Evolutionary conservation across 1,284 basidiomycete genomes (phyloP).

Genomic region (Termitomyces sp.): DNA sequence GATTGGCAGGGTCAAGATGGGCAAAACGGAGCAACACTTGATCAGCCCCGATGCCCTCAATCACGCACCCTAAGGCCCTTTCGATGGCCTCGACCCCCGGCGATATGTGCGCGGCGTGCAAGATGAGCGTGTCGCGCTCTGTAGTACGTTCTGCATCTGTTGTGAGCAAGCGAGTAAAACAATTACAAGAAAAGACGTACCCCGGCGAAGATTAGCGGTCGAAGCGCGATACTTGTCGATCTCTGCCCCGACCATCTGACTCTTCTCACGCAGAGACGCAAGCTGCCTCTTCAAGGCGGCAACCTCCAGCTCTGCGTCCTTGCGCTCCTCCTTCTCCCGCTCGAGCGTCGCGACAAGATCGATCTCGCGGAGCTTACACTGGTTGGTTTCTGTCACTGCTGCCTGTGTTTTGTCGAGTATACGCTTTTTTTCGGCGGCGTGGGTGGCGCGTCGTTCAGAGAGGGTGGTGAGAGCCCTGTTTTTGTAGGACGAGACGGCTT

Average conservation of each 20-base stretch:
- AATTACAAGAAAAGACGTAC: constrained; percentile 30
- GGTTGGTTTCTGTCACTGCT: constrained; percentile 60
- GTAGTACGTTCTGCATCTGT: constrained; percentile 56
- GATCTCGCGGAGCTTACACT: constrained; percentile 69
- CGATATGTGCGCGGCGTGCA: constrained; percentile 48
- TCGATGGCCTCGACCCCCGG: constrained; percentile 60
- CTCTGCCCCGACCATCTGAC: constrained; percentile 54
- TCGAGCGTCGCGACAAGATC: constrained; percentile 66
- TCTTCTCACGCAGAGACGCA: constrained; percentile 52
- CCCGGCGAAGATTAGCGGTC: constrained; percentile 55
- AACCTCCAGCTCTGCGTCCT: constrained; percentile 60
- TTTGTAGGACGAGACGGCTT: constrained; percentile 64
- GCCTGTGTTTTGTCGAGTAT: constrained; percentile 49
- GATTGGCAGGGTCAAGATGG: constrained; percentile 54
- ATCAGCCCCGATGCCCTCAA: constrained; percentile 74
- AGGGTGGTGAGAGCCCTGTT: constrained; percentile 59
- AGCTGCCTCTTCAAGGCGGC: constrained; percentile 61
- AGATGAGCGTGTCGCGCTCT: constrained; percentile 58
- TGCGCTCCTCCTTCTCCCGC: constrained; percentile 64
- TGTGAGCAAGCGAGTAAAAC: background rate
- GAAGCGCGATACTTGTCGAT: constrained; percentile 62
- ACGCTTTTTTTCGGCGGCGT: constrained; percentile 55
- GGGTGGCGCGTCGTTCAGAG: constrained; percentile 50
- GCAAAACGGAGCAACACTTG: constrained; percentile 72
- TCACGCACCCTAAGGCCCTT: constrained; percentile 52